Percentiles rank a stretch among this genome's conserved stretches.
phyloP scores from a whole-genome alignment of 108 stramenopile genomes.

The Phaeodactylum tricornutum region DNA sequence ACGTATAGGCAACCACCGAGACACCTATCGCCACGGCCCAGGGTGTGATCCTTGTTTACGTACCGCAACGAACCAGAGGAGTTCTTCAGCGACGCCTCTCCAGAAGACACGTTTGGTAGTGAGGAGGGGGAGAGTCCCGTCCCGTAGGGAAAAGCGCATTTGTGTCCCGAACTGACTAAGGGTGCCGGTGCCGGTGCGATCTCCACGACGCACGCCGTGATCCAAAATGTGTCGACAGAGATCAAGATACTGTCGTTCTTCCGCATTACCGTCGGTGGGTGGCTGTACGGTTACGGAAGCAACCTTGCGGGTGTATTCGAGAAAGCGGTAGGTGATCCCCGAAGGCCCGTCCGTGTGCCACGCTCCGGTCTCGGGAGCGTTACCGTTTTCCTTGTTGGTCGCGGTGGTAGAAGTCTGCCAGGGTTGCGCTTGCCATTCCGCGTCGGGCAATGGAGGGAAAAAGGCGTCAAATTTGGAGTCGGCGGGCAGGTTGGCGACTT shows the following conservation, averaged over 20 bases:
- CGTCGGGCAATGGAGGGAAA: slow-evolving; percentile 47
- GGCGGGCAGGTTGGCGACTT: slow-evolving; percentile 43
- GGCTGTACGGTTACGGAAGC: slow-evolving; percentile 2
- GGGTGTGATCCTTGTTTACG: slow-evolving; percentile 4
- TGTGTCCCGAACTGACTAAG: slow-evolving; percentile 95
- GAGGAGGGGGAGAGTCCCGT: slow-evolving; percentile 88
- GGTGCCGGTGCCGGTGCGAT: slow-evolving; percentile 99
- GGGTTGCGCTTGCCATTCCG: slow-evolving; percentile 46
- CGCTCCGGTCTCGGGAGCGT: slow-evolving; percentile 5
- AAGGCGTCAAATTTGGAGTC: slow-evolving; percentile 64
- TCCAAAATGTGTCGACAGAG: slow-evolving; percentile 91
- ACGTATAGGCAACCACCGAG: no score
- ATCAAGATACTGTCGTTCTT: slow-evolving; percentile 93
- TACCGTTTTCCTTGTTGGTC: slow-evolving; percentile 10
- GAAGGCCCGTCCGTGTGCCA: slow-evolving; percentile 17
- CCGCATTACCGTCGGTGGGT: slow-evolving; percentile 46
- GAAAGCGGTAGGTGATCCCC: slow-evolving; percentile 49
- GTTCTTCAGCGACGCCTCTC: slow-evolving; percentile 99
- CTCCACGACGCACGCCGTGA: slow-evolving; percentile 84
- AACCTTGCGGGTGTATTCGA: slow-evolving; percentile 31
- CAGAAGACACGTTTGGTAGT: slow-evolving; percentile 99
- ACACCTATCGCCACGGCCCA: no score
- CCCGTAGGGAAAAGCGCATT: slow-evolving; percentile 91
- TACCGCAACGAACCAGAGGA: slow-evolving; percentile 93
- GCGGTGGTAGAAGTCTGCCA: slow-evolving; percentile 7